A percentile compares a stretch with the other conserved stretches of the same genome.
Evolutionary conservation across 1,139 yeast genomes (phyloP).

Genomic region (Pichia sp.): DNA sequence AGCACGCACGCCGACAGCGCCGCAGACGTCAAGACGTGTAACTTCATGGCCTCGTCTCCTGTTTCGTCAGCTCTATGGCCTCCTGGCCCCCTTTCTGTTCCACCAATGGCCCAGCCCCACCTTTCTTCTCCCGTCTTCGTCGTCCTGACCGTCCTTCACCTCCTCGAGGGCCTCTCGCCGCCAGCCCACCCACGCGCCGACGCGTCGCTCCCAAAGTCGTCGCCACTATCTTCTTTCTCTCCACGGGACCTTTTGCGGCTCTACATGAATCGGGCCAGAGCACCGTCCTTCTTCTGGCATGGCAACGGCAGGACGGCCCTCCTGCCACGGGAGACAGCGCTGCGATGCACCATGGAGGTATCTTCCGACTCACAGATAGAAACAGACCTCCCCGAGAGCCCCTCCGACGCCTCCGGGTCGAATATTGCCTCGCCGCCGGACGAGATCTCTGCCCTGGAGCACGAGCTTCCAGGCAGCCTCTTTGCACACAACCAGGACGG

Average conservation of each 20-base stretch:
- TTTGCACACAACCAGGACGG: background rate
- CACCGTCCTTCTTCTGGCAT: background rate
- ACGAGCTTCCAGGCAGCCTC: background rate
- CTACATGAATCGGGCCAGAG: background rate
- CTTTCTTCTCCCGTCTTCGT: background rate
- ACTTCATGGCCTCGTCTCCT: background rate
- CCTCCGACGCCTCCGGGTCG: conserved; percentile 4
- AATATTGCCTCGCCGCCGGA: conserved; percentile 3
- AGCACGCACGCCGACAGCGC: background rate
- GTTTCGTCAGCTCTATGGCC: background rate
- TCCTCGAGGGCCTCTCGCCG: background rate
- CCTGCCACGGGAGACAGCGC: too few relatives aligned
- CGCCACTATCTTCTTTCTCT: too few relatives aligned
- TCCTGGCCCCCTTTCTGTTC: background rate
- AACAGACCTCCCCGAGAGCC: conserved; percentile 9
- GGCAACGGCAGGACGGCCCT: background rate
- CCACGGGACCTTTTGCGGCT: background rate
- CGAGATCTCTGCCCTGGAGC: background rate
- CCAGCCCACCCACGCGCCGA: background rate
- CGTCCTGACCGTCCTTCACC: background rate
- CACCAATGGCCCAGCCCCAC: background rate
- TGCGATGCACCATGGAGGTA: conserved; percentile 2
- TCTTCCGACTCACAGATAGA: conserved; percentile 1
- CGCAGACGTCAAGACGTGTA: background rate
- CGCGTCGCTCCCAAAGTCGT: too few relatives aligned